Evolutionary conservation across 1,284 basidiomycete species (phyloP), one percentile per base, ranked within the genome.

Genomic region (Vanrija humicola): DNA sequence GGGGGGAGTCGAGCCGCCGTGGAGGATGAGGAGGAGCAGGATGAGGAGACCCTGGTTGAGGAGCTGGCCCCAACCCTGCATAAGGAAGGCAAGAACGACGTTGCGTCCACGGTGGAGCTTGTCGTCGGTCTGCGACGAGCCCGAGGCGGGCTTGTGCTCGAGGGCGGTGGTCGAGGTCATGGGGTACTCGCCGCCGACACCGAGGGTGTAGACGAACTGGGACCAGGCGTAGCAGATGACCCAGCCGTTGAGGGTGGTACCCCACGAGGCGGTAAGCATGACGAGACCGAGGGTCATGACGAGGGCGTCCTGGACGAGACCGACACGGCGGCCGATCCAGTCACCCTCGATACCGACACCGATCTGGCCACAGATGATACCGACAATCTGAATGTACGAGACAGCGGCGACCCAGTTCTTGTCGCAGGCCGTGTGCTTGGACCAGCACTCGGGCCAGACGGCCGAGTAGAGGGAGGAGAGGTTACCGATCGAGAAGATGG

Each of bases 181-280:
- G 7, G 81, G 81, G 67, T 82, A 82, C 65, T 81, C 79, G 52
- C 79, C 79, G 48, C 79, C 79, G 39, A 80, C 79, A 47, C 75
- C 73, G 61, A 78, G 65, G 43, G 79, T 79, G 68, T 81, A 82
- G 62, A 82, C 66, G 66, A 81, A 81, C 48, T 80, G 72, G 6
- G 72, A 68, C 68, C 67, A 71, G 34, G 77, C 79, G 66, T 81
- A 82, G 63, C 77, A 79, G 69, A 81, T 80, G 56, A 82, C 77
- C 81, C 81, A 82, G n/a, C 79, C 80, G 58, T 81, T 75, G 52
- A 82, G 72, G 19, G 69, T 63, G 5, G 69, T 75, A 25, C 80
- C 80, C 81, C 81, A 82, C 61, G 79, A 78, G 16, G 78, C 78
- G 19, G 80, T 82, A 46, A 82, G 75, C 78, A 82, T 81, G 64